phyloP scores from a whole-genome alignment of 2,329 filamentous ascomycete genomes.

The Colletotrichum melonis region DNA sequence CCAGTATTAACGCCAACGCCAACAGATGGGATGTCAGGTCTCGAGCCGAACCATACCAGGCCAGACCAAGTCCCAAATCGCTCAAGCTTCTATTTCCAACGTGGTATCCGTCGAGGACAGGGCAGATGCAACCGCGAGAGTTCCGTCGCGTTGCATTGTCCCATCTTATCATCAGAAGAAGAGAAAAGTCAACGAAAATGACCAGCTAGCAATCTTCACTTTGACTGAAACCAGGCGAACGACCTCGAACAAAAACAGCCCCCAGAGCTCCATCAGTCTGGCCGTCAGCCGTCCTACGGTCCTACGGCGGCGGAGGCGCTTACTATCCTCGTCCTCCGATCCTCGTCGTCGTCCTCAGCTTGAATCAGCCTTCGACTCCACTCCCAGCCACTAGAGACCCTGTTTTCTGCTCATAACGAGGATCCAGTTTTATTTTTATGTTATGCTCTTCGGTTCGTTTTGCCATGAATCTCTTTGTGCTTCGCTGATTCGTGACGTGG shows the following conservation, averaged over 20 bases:
- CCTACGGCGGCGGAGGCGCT: background rate
- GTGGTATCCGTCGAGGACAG: background rate
- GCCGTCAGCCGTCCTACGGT: background rate
- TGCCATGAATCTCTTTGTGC: background rate
- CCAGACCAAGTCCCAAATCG: background rate
- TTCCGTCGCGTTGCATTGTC: slow-evolving; percentile 15
- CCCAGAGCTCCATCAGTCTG: background rate
- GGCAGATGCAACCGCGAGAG: slow-evolving; percentile 1
- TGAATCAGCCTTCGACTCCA: background rate
- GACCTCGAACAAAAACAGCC: background rate
- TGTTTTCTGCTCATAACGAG: background rate
- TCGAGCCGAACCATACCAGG: background rate
- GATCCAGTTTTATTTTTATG: background rate
- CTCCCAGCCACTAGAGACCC: background rate
- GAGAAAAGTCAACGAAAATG: background rate
- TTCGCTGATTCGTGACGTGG: background rate
- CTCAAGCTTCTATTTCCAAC: background rate
- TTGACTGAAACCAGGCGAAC: slow-evolving; percentile 25
- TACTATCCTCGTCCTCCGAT: background rate
- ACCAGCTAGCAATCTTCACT: slow-evolving; percentile 7
- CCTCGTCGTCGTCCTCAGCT: background rate
- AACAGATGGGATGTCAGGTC: background rate
- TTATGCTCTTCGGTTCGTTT: background rate
- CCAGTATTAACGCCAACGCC: background rate
- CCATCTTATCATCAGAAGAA: slow-evolving; percentile 6